Evolutionary conservation across 495 filamentous ascomycete species (phyloP).

Genomic region (Glutinoglossum americanum): DNA sequence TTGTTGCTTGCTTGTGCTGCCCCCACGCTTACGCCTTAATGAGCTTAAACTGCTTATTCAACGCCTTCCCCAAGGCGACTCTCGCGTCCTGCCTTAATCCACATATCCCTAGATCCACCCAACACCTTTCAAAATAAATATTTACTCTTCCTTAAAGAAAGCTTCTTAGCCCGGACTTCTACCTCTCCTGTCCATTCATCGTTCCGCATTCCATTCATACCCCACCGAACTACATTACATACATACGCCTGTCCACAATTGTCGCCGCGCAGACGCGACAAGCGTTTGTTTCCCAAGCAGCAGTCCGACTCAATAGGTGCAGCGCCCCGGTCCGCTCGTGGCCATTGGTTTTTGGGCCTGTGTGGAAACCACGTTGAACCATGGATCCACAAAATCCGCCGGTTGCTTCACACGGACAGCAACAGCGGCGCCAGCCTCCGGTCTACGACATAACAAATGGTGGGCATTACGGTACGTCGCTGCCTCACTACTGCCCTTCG

Average conservation of each 20-base stretch:
- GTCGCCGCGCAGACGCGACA: not conserved
- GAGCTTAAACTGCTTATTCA: not conserved
- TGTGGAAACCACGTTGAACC: slow-evolving; percentile 6
- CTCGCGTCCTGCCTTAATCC: not conserved
- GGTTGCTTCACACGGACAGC: slow-evolving; percentile 24
- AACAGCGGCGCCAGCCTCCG: slow-evolving; percentile 33
- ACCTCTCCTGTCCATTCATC: not conserved
- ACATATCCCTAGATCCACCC: not conserved
- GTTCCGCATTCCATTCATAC: not conserved
- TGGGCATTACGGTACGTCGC: slow-evolving; percentile 63
- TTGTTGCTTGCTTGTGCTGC: too few species aligned
- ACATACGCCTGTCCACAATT: not conserved
- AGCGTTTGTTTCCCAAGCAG: not conserved
- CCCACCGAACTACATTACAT: not conserved
- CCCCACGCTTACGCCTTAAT: too few species aligned
- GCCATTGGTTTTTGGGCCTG: slow-evolving; percentile 3
- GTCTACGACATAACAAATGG: slow-evolving; percentile 63
- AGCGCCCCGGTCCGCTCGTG: not conserved
- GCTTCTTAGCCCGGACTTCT: not conserved
- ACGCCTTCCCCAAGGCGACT: not conserved
- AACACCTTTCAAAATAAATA: not conserved
- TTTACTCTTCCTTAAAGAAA: not conserved
- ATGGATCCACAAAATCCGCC: slow-evolving; percentile 28
- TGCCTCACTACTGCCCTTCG: not conserved
- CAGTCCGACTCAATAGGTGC: not conserved